Evolutionary conservation across 768 basidiomycete species (phyloP), one percentile per base, ranked within the genome.

Genomic region (Dioszegia aurantiaca): DNA sequence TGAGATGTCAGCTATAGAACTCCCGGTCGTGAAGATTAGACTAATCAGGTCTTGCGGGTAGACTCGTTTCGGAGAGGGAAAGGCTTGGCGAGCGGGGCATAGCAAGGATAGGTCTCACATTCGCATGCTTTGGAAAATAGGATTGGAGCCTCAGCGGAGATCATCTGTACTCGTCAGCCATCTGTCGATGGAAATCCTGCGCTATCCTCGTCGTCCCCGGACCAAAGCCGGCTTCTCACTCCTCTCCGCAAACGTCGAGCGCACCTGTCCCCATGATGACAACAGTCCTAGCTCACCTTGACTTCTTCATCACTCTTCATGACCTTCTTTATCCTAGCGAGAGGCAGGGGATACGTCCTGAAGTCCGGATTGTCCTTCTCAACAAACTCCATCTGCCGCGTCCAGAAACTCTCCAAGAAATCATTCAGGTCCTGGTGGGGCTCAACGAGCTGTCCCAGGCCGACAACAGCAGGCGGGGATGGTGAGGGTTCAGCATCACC

Each of bases 121-220:
- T 98, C 94, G 78, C 94, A 98, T 54, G 94, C 94, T 78, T 97
- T 97, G 80, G 90, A 92, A 77, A 97, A 94, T 37, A 98, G 79
- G 58, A 98, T 88, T 5, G 94, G 94, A 10, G 91, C 94, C 77
- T 99, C 94, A 58, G 91, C 90, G 53, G 94, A 91, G 67, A 98
- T 98, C 94, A 98, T 98, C 92, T 92, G 63, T 26, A 16, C 8
- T 3, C 14, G 16, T 58, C 21, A 45, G 39, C 52, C 10, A n/a
- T 19, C 54, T 43, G 4, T n/a, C 44, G 12, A 21, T 58, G 21
- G 2, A 23, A 2, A n/a, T 27, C 33, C 6, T 33, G 33, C n/a
- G n/a, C n/a, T n/a, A n/a, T n/a, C n/a, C n/a, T n/a, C n/a, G n/a
- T n/a, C n/a, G n/a, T n/a, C n/a, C n/a, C n/a, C n/a, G n/a, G n/a